phyloP scores from a whole-genome alignment of 192 early-diverging fungal species.

The Linnemannia elongata region DNA sequence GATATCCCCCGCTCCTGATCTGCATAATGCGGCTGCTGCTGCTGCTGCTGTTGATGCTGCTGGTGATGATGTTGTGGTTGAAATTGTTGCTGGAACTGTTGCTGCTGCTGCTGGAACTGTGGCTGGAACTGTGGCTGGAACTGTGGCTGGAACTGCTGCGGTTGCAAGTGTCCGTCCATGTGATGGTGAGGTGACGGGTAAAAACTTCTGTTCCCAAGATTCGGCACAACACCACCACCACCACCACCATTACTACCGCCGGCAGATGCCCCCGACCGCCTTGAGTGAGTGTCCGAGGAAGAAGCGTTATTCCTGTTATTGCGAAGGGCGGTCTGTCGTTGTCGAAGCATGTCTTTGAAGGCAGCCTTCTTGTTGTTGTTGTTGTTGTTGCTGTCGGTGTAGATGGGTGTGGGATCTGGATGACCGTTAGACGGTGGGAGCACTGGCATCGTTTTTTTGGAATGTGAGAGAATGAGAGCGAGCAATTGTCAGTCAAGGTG shows the following conservation, averaged over 20 bases:
- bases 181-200: not conserved
- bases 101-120: not conserved
- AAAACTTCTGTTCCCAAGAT: not conserved
- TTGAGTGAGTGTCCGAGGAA: slow-evolving; percentile 20
- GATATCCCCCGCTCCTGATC: slow-evolving; percentile 24
- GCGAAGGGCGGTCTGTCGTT: slow-evolving; percentile 34
- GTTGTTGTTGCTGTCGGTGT: not conserved
- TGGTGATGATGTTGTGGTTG: not conserved
- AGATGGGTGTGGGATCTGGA: not conserved
- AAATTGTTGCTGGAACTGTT: not conserved
- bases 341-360: slow-evolving; percentile 39
- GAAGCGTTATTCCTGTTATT: slow-evolving; percentile 21
- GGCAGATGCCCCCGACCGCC: slow-evolving; percentile 7
- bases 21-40: not conserved
- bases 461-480: not conserved
- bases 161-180: not conserved
- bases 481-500: not conserved
- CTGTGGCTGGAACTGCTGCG: not conserved
- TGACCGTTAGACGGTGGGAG: not conserved
- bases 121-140: not conserved
- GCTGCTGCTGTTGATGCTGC: not conserved
- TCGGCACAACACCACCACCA: not conserved
- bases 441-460: not conserved
- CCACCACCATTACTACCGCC: too few relatives aligned
- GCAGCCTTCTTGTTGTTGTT: slow-evolving; percentile 21